Evolutionary conservation across 208 protist species (phyloP).

Genomic region (Leishmania arabica): DNA sequence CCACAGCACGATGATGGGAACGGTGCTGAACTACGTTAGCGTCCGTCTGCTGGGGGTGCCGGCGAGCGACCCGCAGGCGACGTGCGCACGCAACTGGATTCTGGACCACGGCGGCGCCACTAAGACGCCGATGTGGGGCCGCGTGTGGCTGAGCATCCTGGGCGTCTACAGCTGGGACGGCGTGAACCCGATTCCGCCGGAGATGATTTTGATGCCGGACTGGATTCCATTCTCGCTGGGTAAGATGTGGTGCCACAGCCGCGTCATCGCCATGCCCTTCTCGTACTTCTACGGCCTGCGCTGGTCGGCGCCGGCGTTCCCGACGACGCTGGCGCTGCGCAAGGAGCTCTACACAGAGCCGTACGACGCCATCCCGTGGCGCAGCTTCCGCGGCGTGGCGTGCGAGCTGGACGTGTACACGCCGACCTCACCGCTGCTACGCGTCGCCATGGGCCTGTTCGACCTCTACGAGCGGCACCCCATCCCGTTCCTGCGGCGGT

Average conservation of each 20-base stretch:
- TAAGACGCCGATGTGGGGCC: slow-evolving; percentile 96
- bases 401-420: slow-evolving; percentile 92
- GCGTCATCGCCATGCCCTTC: slow-evolving; percentile 97
- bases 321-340: slow-evolving; percentile 72
- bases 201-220: slow-evolving; percentile 94
- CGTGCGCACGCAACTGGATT: slow-evolving; percentile 85
- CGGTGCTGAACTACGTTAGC: slow-evolving; percentile 95
- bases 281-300: slow-evolving; percentile 95
- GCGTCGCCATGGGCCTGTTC: slow-evolving; percentile 49
- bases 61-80: slow-evolving; percentile 56
- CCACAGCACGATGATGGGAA: slow-evolving; percentile 97
- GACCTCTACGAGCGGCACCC: slow-evolving; percentile 69
- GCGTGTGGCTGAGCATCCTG: slow-evolving; percentile 95
- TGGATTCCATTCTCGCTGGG: slow-evolving; percentile 92
- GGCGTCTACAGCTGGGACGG: slow-evolving; percentile 94
- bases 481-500: slow-evolving; percentile 72
- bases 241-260: slow-evolving; percentile 96
- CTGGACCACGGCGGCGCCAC: slow-evolving; percentile 76
- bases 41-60: slow-evolving; percentile 94
- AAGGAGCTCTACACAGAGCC: slow-evolving; percentile 90
- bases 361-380: slow-evolving; percentile 91
- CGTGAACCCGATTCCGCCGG: slow-evolving; percentile 93
- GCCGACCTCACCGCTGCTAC: slow-evolving; percentile 82
- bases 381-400: slow-evolving; percentile 59
- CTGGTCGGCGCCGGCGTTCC: slow-evolving; percentile 52